These are phyloP conservation scores for Hypsizygus ulmarius DNA, from an alignment of 1,284 basidiomycete genomes.

Conservation along the genomic window DNA sequence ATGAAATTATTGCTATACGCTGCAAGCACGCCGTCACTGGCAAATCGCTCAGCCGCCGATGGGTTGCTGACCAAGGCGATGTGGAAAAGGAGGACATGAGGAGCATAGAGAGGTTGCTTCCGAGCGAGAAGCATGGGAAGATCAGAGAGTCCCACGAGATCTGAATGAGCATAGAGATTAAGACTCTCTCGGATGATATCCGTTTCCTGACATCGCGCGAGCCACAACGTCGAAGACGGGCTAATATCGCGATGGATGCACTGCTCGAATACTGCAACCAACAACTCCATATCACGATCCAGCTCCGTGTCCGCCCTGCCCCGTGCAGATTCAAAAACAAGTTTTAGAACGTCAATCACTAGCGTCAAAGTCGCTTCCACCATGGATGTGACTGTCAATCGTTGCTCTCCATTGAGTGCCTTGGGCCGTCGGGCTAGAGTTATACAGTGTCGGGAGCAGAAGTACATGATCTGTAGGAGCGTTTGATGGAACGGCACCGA, in stretches of 20 bases:
- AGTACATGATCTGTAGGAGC: constrained; percentile 79
- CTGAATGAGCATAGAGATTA: constrained; percentile 69
- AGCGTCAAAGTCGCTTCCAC: constrained; percentile 65
- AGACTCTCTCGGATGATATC: constrained; percentile 78
- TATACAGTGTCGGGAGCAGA: constrained; percentile 64
- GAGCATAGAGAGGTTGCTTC: constrained; percentile 67
- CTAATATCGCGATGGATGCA: constrained; percentile 68
- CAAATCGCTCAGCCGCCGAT: constrained; percentile 80
- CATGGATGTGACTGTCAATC: constrained; percentile 53
- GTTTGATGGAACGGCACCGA: constrained; percentile 77
- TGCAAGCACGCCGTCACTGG: constrained; percentile 77
- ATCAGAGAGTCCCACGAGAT: constrained; percentile 67
- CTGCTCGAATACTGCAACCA: constrained; percentile 81
- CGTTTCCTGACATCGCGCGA: constrained; percentile 78
- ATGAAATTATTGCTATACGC: constrained; percentile 85
- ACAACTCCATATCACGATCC: constrained; percentile 77
- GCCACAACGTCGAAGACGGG: constrained; percentile 68
- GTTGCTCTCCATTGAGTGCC: constrained; percentile 56
- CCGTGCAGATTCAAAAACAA: constrained; percentile 65
- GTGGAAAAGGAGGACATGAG: constrained; percentile 81
- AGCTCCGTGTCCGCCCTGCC: constrained; percentile 58
- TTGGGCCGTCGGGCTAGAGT: constrained; percentile 49
- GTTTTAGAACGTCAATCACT: constrained; percentile 67
- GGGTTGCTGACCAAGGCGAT: constrained; percentile 80
- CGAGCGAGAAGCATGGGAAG: constrained; percentile 56